Percentiles rank a stretch among this genome's conserved stretches.
phyloP scores from a whole-genome alignment of 352 stramenopile species.

The Ophiocytium majus region DNA sequence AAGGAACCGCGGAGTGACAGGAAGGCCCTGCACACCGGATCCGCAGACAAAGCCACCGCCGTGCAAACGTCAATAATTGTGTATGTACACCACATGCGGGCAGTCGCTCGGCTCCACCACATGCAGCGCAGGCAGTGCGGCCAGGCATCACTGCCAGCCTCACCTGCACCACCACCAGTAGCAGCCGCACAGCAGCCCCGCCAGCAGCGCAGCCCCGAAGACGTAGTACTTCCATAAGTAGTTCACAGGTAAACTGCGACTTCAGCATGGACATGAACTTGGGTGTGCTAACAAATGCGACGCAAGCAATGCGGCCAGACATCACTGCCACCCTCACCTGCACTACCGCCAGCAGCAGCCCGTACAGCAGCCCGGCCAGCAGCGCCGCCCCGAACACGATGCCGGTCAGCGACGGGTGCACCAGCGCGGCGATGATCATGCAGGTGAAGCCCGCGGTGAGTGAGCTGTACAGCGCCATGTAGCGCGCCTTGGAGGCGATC shows the following conservation, averaged over 20 bases:
- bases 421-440: constrained; percentile 38
- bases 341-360: constrained; percentile 43
- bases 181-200: constrained; percentile 41
- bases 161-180: constrained; percentile 41
- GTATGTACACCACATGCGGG: too few relatives aligned
- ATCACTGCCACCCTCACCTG: constrained; percentile 24
- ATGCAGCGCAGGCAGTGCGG: too few relatives aligned
- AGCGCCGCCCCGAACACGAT: constrained; percentile 30
- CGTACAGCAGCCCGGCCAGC: constrained; percentile 33
- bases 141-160: too few relatives aligned
- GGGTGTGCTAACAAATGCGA: too few relatives aligned
- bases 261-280: too few relatives aligned
- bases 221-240: too few relatives aligned
- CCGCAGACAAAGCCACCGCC: too few relatives aligned
- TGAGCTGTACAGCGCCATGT: constrained; percentile 39
- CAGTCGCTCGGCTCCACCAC: too few relatives aligned
- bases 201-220: constrained; percentile 25
- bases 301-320: too few relatives aligned
- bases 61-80: too few relatives aligned
- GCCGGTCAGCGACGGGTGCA: constrained; percentile 35
- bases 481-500: constrained; percentile 36
- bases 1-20: constrained; percentile 40
- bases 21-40: constrained; percentile 38
- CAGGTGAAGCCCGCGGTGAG: constrained; percentile 31
- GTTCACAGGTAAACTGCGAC: too few relatives aligned